Percentiles rank a stretch among this genome's conserved stretches.
These are phyloP conservation scores for Phaeotremella fagi DNA, from an alignment of 768 basidiomycete genomes.

Conservation along the genomic window DNA sequence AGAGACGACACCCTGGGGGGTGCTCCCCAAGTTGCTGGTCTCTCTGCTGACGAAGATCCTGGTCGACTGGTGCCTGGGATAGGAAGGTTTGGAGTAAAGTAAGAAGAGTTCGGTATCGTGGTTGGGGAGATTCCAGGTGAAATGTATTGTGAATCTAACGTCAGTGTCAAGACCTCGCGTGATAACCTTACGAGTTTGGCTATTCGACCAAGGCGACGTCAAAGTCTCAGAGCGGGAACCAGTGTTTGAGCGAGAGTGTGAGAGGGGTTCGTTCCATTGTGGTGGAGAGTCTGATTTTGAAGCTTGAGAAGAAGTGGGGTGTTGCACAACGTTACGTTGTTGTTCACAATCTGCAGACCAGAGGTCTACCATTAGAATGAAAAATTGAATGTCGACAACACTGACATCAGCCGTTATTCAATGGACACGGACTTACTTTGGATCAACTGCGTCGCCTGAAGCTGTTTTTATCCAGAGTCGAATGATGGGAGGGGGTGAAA, in stretches of 20 bases:
- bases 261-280: slow-evolving; percentile 12
- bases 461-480: slow-evolving; percentile 52
- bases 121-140: not conserved
- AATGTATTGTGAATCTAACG: too few relatives aligned
- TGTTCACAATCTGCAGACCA: slow-evolving; percentile 78
- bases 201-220: too few relatives aligned
- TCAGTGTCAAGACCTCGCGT: too few relatives aligned
- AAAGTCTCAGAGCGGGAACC: not conserved
- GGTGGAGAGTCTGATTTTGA: slow-evolving; percentile 12
- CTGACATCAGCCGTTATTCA: slow-evolving; percentile 51
- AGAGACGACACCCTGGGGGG: not conserved
- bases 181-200: too few relatives aligned
- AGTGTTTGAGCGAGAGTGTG: not conserved
- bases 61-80: not conserved
- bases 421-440: slow-evolving; percentile 15
- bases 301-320: slow-evolving; percentile 60
- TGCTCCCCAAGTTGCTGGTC: slow-evolving; percentile 2
- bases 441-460: slow-evolving; percentile 23
- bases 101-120: not conserved
- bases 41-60: slow-evolving; percentile 6
- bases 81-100: not conserved
- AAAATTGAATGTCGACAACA: slow-evolving; percentile 79
- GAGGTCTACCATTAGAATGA: slow-evolving; percentile 85
- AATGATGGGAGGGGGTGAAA: slow-evolving; percentile 66
- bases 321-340: slow-evolving; percentile 84